Evolutionary conservation across 768 basidiomycete species (phyloP).

Genomic region (Mycena polygramma): DNA sequence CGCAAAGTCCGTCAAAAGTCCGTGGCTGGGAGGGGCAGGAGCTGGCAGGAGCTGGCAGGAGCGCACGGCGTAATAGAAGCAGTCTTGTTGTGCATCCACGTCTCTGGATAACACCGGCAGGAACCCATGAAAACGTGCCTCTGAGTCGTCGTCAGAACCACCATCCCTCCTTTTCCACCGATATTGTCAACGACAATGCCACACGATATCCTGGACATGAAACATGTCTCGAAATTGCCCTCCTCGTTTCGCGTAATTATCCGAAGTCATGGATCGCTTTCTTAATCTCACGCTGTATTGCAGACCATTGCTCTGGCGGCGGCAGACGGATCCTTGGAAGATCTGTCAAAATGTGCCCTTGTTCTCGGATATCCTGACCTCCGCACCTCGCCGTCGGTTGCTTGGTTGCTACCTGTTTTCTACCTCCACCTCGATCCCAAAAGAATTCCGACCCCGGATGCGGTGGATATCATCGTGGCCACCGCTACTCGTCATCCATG

Average conservation of each 20-base stretch:
- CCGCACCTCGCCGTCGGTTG: not conserved
- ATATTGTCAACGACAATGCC: no score
- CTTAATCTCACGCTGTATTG: not conserved
- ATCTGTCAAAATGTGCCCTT: not conserved
- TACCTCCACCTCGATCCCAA: constrained; percentile 5
- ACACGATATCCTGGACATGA: not conserved
- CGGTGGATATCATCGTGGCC: not conserved
- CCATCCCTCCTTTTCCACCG: no score
- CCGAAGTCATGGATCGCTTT: no score
- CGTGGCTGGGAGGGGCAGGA: no score
- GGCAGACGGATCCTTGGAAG: not conserved
- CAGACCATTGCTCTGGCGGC: not conserved
- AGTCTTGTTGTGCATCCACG: no score
- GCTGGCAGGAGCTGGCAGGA: no score
- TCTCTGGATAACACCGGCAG: no score
- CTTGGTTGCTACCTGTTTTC: not conserved
- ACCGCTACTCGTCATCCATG: not conserved
- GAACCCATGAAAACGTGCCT: no score
- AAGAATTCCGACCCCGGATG: not conserved
- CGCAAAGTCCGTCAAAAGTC: no score
- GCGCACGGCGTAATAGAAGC: no score
- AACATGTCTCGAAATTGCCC: not conserved
- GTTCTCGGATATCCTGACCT: not conserved
- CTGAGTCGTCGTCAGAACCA: no score
- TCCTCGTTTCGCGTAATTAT: not conserved